Percentiles rank a stretch among this genome's conserved stretches.
Evolutionary conservation across 306 rosid species (phyloP).

Genomic region (Biancaea sappan): DNA sequence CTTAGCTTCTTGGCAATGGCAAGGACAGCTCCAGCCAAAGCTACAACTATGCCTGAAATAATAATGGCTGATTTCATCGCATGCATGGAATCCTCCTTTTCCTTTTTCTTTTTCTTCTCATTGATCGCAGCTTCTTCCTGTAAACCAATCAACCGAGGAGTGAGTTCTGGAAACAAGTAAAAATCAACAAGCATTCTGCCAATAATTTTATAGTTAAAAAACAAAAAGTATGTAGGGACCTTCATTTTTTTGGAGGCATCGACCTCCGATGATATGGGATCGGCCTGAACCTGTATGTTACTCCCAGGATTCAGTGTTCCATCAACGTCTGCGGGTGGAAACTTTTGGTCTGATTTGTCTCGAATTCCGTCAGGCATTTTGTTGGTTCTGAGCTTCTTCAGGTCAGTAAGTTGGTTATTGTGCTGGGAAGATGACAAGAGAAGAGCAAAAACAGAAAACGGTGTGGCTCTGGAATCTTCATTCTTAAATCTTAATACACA

Average conservation of each 20-base stretch:
- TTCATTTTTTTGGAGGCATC: slow-evolving; percentile 49
- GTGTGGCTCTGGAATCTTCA: neutral
- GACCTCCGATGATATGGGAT: slow-evolving; percentile 52
- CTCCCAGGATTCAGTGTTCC: slow-evolving; percentile 45
- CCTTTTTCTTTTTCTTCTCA: slow-evolving; percentile 25
- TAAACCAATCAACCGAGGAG: neutral
- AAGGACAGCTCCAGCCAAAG: slow-evolving; percentile 50
- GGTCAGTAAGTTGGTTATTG: neutral
- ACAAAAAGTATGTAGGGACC: slow-evolving; percentile 35
- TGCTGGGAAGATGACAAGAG: neutral
- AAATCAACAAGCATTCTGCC: neutral
- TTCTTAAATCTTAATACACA: slow-evolving; percentile 23
- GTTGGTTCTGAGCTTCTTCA: neutral
- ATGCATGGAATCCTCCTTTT: slow-evolving; percentile 38
- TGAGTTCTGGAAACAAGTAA: neutral
- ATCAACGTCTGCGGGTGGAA: slow-evolving; percentile 45
- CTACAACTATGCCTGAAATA: slow-evolving; percentile 53
- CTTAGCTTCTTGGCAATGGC: slow-evolving; percentile 57
- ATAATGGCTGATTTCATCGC: slow-evolving; percentile 49
- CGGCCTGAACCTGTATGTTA: slow-evolving; percentile 38
- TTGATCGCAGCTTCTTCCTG: slow-evolving; percentile 43
- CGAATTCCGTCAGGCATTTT: slow-evolving; percentile 40
- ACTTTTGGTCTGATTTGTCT: slow-evolving; percentile 19
- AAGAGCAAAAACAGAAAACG: neutral
- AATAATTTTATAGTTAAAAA: neutral